These are phyloP conservation scores for Skeletonema potamos DNA, from an alignment of 108 stramenopile species.

Conservation along the genomic window DNA sequence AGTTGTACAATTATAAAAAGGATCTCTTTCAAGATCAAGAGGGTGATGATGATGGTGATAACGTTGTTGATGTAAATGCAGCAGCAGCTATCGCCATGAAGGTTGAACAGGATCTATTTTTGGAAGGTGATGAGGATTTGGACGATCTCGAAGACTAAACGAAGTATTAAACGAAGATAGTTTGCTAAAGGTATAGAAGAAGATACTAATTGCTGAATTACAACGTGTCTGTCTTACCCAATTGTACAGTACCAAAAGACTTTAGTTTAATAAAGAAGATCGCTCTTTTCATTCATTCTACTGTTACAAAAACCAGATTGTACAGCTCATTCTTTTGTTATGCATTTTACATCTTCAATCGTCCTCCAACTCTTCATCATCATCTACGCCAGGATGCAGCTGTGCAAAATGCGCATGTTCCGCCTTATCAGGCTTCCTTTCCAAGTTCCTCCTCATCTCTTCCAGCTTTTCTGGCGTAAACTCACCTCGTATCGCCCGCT, in stretches of 20 bases:
- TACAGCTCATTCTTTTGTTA: background rate
- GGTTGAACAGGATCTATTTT: constrained; percentile 73
- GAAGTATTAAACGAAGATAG: background rate
- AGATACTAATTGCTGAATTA: too few relatives aligned
- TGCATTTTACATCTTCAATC: constrained; percentile 7
- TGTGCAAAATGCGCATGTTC: constrained; percentile 67
- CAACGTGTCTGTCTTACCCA: too few relatives aligned
- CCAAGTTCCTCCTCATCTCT: constrained; percentile 59
- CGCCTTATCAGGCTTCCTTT: constrained; percentile 37
- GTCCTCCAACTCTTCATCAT: constrained; percentile 63
- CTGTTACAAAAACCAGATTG: too few relatives aligned
- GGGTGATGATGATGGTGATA: constrained; percentile 45
- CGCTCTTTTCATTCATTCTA: too few relatives aligned
- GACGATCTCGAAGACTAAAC: constrained; percentile 84
- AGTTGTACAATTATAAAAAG: constrained; percentile 84
- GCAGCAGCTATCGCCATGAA: constrained; percentile 54
- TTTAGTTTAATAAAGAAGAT: too few relatives aligned
- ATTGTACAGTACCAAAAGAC: too few relatives aligned
- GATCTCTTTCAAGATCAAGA: constrained; percentile 77
- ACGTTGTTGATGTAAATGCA: constrained; percentile 42
- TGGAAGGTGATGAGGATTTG: constrained; percentile 86
- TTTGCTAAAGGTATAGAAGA: background rate
- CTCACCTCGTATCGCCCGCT: constrained; percentile 77
- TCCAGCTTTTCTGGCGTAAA: constrained; percentile 80
- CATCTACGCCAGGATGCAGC: constrained; percentile 79